Evolutionary conservation across 805 yeast genomes (phyloP), one percentile per base, ranked within the genome.

Genomic region (Pichia rugopelliculosa): DNA sequence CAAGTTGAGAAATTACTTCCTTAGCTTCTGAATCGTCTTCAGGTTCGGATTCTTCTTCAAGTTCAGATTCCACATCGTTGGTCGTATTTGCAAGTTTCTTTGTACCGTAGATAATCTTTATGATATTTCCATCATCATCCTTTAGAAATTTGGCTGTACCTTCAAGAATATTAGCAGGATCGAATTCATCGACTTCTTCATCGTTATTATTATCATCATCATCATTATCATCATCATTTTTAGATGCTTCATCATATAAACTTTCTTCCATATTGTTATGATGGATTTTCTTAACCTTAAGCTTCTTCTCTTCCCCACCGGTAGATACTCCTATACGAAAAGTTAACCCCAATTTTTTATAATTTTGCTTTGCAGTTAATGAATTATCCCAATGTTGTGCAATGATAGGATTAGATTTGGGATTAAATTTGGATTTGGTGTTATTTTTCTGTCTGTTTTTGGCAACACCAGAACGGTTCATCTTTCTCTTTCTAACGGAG

Each of bases 351-450:
- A 93, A 68, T 53, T 73, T 79, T 57, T 82, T 82, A 68, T 93
- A 91, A 65, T 93, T 93, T 62, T 93, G 98, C 45, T 80, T 74
- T 51, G 90, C 69, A 0, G 98, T 90, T 48, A 83, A 72, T 12
- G 77, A 75, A 50, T 80, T 76, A 66, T 93, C 96, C 99, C 99
- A 93, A 64, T 89, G 77, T 30, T 80, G 86, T 5, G 88, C 95
- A 53, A 93, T 85, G 53, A 93, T 77, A 2, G 95, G 86, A 60
- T 88, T 87, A 0, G 86, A 73, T 42, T 74, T 73, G 27, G 86
- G 78, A 51, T 80, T 80, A 50, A 82, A 70, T 55, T 82, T 74
- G 61, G 84, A 76, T 56, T 80, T 82, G 58, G 76, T 80, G 59
- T 85, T 90, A 62, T 87, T 87, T 42, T 62, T 74, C 64, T 93